Conservation (phyloP, 768 basidiomycete species). For the Rhodotorula babjevae region DNA sequence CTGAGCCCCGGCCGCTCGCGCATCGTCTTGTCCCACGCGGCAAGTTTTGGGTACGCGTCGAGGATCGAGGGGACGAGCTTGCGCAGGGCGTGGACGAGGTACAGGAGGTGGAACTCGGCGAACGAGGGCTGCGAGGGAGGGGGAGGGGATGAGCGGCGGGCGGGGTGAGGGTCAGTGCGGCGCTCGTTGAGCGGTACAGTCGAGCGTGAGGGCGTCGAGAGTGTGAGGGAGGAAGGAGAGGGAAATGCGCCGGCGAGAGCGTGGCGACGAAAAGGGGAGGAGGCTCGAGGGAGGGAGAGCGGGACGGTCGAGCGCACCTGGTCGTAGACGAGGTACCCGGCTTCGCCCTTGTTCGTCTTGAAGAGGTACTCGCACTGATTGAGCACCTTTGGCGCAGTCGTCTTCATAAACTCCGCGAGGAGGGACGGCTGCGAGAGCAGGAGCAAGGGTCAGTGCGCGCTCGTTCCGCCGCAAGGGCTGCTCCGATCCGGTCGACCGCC, state of each 20-base stretch:
- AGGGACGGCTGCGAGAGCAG: background rate
- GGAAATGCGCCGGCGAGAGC: no score
- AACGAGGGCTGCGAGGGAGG: slow-evolving; percentile 10
- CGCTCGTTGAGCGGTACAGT: no score
- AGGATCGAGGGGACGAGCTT: slow-evolving; percentile 10
- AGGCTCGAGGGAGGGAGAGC: no score
- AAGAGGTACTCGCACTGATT: slow-evolving; percentile 17
- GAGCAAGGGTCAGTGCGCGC: no score
- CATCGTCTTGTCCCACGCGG: slow-evolving; percentile 1
- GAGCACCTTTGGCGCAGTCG: background rate
- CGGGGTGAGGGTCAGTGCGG: no score
- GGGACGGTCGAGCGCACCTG: slow-evolving; percentile 6
- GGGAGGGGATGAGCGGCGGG: background rate
- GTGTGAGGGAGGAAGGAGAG: no score
- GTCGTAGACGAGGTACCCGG: slow-evolving; percentile 8
- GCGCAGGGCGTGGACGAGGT: background rate
- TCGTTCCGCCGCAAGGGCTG: no score
- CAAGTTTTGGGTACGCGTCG: background rate
- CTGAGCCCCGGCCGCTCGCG: background rate
- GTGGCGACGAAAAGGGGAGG: background rate
- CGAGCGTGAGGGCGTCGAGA: no score
- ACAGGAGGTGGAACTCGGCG: slow-evolving; percentile 22
- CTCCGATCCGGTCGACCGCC: no score
- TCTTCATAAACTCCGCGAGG: slow-evolving; percentile 3
- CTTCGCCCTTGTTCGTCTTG: background rate